Evolutionary conservation across 2,329 filamentous ascomycete species (phyloP), one percentile per base, ranked within the genome.

Genomic region (Penicillium sp.): DNA sequence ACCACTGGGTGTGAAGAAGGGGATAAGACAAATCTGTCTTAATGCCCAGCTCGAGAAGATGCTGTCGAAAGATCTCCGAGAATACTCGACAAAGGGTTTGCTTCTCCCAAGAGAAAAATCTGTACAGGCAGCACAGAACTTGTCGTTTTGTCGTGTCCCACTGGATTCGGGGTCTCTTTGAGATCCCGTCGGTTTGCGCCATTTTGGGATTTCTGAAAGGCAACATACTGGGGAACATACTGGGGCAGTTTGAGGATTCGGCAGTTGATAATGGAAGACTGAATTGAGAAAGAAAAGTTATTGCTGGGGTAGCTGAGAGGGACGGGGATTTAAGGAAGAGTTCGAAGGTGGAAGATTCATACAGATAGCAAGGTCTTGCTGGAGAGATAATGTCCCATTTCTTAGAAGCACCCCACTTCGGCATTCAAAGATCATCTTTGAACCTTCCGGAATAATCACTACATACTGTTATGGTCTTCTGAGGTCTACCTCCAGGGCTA

Each of bases 61-160:
- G 53, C 0, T 47, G 9, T n/a, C 48, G 25, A 43, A 73, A 75
- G 0, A 66, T 51, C 0, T 48, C 11, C 11, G 68, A 73, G 27
- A 76, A 75, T 0, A 75, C 60, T 2, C 31, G 45, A 21, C 53
- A 45, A 8, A 65, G 69, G 0, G 54, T 54, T 1, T 29, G 21
- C 3, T 59, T 50, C 7, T 42, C n/a, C 19, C 46, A 48, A 6
- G 56, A 21, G 25, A 70, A 73, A 29, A 71, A 72, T 4, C 64
- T 53, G 11, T 54, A 65, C 0, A 70, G 35, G 10, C 66, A 70
- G 16, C 71, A 73, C 71, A 55, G 0, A 4, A 69, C 50, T 7
- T 67, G 27, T 0, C 63, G 23, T 27, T 50, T 31, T 5, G 19
- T 14, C 4, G 39, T 42, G 19, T 42, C 39, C 39, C 39, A 42